Conservation (phyloP, 345 rosid genomes). For the Citrus sp. region DNA sequence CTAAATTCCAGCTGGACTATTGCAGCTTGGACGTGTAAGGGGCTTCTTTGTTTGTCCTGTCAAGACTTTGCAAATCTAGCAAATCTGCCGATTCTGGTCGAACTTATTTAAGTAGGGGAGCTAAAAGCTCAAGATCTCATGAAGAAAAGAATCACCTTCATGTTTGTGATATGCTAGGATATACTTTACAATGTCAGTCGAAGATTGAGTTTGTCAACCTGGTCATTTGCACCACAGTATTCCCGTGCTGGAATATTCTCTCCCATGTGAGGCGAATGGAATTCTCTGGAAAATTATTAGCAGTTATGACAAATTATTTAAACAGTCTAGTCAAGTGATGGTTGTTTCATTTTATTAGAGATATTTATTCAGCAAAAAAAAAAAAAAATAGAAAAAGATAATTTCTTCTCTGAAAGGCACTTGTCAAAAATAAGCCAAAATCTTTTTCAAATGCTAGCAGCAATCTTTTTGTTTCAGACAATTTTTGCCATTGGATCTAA, state of each 20-base stretch:
- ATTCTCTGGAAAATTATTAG: neutral
- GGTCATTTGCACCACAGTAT: neutral
- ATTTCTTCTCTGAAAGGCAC: neutral
- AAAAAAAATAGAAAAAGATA: too few species aligned
- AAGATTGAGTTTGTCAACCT: neutral
- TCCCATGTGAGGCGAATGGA: neutral
- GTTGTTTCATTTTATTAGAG: neutral
- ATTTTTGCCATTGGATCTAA: neutral
- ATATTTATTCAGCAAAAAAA: neutral
- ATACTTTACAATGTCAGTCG: neutral
- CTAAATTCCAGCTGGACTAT: neutral
- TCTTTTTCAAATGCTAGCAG: neutral
- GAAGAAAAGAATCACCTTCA: neutral
- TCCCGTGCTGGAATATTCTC: neutral
- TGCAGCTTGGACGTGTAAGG: neutral
- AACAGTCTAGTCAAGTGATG: neutral
- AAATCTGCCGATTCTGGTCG: neutral
- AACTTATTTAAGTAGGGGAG: neutral
- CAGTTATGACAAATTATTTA: neutral
- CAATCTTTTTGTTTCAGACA: neutral
- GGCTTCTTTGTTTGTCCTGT: neutral
- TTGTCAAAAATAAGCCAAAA: neutral
- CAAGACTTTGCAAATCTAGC: neutral
- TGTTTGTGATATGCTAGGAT: neutral
- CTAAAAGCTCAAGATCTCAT: neutral